phyloP scores from a whole-genome alignment of 441 rosid species.

The Arabidopsis lyrata region DNA sequence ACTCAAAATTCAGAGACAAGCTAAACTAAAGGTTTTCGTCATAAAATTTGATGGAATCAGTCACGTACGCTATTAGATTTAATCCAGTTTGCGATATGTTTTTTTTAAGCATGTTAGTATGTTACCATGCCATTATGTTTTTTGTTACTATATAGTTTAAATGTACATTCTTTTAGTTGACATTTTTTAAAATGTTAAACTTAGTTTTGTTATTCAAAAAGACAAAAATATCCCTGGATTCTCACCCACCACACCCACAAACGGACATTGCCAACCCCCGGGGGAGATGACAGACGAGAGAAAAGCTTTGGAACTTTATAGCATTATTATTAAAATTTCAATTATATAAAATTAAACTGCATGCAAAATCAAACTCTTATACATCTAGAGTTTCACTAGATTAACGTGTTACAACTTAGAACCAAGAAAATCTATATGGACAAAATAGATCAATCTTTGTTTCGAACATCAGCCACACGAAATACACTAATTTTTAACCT shows the following conservation, averaged over 20 bases:
- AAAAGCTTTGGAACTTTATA: neutral
- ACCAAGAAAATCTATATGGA: neutral
- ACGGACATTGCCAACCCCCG: slow-evolving; percentile 31
- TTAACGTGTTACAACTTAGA: neutral
- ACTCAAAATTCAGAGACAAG: neutral
- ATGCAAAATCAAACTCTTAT: slow-evolving; percentile 10
- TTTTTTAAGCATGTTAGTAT: too few species aligned
- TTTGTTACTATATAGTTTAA: too few species aligned
- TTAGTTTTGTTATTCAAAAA: too few species aligned
- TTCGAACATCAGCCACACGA: neutral
- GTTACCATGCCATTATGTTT: too few species aligned
- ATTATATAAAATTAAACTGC: neutral
- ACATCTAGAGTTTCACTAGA: neutral
- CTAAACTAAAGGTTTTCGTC: too few species aligned
- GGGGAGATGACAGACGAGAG: slow-evolving; percentile 16
- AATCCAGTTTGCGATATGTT: neutral
- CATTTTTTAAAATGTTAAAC: too few species aligned
- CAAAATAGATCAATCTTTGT: neutral
- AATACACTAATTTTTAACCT: neutral
- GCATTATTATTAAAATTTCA: neutral
- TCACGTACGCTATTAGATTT: neutral
- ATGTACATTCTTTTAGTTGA: too few species aligned
- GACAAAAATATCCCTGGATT: neutral
- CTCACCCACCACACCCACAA: slow-evolving; percentile 33
- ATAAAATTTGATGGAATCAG: too few species aligned